Evolutionary conservation across 805 yeast genomes (phyloP).

Genomic region (Candida suzukii): DNA sequence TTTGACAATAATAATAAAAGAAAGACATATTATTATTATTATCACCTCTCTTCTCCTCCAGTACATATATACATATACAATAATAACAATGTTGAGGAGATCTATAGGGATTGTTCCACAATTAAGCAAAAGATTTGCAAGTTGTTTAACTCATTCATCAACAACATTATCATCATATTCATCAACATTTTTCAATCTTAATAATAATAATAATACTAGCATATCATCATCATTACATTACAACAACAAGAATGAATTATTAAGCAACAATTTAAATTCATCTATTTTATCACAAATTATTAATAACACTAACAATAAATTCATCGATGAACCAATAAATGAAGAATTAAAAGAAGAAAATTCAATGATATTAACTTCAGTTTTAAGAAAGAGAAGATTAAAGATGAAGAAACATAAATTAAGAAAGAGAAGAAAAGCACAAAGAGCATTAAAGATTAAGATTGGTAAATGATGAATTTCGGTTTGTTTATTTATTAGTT

Average conservation of each 20-base stretch:
- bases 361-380: conserved; percentile 51
- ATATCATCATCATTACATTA: too few relatives aligned
- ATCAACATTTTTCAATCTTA: too few relatives aligned
- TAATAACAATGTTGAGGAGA: background rate
- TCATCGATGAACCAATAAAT: background rate
- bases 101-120: conserved; percentile 2
- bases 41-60: too few relatives aligned
- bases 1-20: too few relatives aligned
- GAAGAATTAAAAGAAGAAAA: background rate
- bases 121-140: conserved; percentile 5
- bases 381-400: conserved; percentile 76
- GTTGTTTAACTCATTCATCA: background rate
- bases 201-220: too few relatives aligned
- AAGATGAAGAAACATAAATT: conserved; percentile 98
- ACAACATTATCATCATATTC: background rate
- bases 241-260: too few relatives aligned
- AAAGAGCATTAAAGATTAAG: conserved; percentile 73
- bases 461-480: conserved; percentile 35
- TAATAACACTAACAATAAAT: too few relatives aligned
- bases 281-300: too few relatives aligned
- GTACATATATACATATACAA: too few relatives aligned
- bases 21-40: too few relatives aligned
- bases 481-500: too few relatives aligned
- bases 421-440: conserved; percentile 94
- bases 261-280: too few relatives aligned